Evolutionary conservation across 2,329 filamentous ascomycete species (phyloP).

Genomic region (Talaromyces sp.): DNA sequence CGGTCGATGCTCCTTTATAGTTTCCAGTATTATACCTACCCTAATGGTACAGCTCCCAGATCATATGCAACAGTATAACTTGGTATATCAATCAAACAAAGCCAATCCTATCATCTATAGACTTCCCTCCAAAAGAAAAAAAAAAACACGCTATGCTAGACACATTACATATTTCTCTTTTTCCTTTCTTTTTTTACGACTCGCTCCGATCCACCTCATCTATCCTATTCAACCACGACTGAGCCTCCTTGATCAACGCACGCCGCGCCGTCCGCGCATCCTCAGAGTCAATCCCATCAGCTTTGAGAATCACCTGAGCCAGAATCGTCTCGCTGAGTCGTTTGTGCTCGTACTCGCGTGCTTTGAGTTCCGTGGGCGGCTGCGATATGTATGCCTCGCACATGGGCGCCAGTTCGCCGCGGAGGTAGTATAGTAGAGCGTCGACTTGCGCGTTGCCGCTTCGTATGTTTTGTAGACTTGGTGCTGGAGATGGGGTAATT

Average conservation of each 20-base stretch:
- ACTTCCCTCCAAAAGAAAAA: too few species aligned
- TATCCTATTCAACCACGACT: slow-evolving; percentile 31
- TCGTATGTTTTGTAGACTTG: slow-evolving; percentile 27
- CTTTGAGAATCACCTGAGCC: slow-evolving; percentile 41
- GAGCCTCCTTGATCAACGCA: slow-evolving; percentile 37
- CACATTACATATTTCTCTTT: background rate
- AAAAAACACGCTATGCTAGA: too few species aligned
- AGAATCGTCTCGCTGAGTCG: slow-evolving; percentile 40
- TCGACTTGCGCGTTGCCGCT: slow-evolving; percentile 33
- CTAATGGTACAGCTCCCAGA: too few species aligned
- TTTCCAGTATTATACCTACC: too few species aligned
- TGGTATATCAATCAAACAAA: background rate
- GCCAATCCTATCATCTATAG: too few species aligned
- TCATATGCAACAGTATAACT: too few species aligned
- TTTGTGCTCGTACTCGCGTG: slow-evolving; percentile 37
- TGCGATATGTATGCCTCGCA: slow-evolving; percentile 32
- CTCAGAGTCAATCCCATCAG: slow-evolving; percentile 68
- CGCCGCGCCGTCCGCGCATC: slow-evolving; percentile 47
- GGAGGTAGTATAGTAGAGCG: slow-evolving; percentile 31
- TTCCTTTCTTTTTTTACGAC: too few species aligned
- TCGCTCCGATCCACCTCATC: slow-evolving; percentile 22
- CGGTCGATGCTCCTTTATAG: too few species aligned
- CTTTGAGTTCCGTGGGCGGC: slow-evolving; percentile 34
- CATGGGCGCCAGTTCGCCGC: slow-evolving; percentile 30
- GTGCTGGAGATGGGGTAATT: slow-evolving; percentile 23